Base-by-base conservation (phyloP, 768 basidiomycete species). In the Amanita muscaria region DNA sequence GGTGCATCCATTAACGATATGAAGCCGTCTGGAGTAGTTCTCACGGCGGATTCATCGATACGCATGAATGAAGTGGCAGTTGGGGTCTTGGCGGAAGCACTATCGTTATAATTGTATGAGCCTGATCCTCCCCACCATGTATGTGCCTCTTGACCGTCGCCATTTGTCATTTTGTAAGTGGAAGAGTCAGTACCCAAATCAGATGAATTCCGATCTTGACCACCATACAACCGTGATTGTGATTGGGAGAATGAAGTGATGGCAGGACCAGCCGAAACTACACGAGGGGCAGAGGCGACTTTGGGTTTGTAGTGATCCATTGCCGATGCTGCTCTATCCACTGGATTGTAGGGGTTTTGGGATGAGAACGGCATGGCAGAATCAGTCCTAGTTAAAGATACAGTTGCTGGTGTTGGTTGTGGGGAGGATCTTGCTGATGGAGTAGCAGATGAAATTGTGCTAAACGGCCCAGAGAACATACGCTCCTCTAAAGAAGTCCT, bases 401-500 rank as follows among this genome's bases (percentile, higher is more conserved):
- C 46, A 49, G 72, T 72, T 5, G 67, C 56, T 18, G 67, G 56
- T 5, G 73, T 77, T 25, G 75, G 83, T 50, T 77, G 81, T 1
- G 88, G 87, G 10, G 89, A 88, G 3, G 88, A 80, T 33, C 76
- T 76, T 3, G 81, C 77, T 5, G 89, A 88, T 16, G 79, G 74
- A 3, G 80, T 76, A 3, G 76, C 70, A 1, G 93, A 88, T 2
- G 93, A 87, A 48, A 99, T 94, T 5, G 88, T 81, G 51, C 86
- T 91, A 64, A 98, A 97, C 6, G 94, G 88, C 3, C 93, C 94
- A 4, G 76, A 63, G 53, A 70, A 70, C 14, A 69, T 59, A 24
- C 66, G 67, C 39, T 69, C 65, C 38, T 61, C 60, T 12, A 62
- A 49, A 42, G 66, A 68, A 33, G 52, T 57, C 1, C 53, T 41